Conservation (phyloP, 768 basidiomycete genomes). For the Piloderma croceum region DNA sequence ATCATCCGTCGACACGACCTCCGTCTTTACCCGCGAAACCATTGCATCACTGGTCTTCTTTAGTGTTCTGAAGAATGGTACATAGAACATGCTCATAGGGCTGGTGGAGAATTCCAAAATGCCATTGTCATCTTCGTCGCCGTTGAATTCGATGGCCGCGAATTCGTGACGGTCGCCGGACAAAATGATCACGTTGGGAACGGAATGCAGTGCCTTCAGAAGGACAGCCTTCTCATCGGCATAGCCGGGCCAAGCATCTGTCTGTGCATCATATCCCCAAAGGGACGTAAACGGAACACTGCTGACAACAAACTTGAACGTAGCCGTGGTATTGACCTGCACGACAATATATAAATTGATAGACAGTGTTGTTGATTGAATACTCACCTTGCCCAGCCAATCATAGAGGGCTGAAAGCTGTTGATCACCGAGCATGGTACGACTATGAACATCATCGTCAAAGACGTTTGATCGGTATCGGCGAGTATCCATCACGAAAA, state of each 20-base stretch:
- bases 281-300: constrained; percentile 73
- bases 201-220: constrained; percentile 51
- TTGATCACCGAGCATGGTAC: constrained; percentile 63
- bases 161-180: constrained; percentile 80
- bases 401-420: constrained; percentile 57
- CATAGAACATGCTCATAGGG: constrained; percentile 66
- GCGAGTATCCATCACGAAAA: constrained; percentile 76
- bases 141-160: constrained; percentile 59
- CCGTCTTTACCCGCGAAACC: constrained; percentile 31
- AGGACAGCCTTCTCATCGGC: constrained; percentile 52
- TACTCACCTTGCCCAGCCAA: constrained; percentile 53
- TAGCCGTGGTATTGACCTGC: constrained; percentile 63
- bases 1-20: constrained; percentile 20
- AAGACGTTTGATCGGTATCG: constrained; percentile 44
- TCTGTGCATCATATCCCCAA: constrained; percentile 56
- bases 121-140: constrained; percentile 31
- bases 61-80: constrained; percentile 55
- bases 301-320: constrained; percentile 73
- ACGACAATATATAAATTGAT: neutral
- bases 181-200: constrained; percentile 66
- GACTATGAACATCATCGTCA: constrained; percentile 32
- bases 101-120: constrained; percentile 64
- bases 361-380: neutral
- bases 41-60: constrained; percentile 37
- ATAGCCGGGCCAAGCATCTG: constrained; percentile 70